Evolutionary conservation across 371 early-diverging fungal species (phyloP).

Genomic region (Mortierella sp.): DNA sequence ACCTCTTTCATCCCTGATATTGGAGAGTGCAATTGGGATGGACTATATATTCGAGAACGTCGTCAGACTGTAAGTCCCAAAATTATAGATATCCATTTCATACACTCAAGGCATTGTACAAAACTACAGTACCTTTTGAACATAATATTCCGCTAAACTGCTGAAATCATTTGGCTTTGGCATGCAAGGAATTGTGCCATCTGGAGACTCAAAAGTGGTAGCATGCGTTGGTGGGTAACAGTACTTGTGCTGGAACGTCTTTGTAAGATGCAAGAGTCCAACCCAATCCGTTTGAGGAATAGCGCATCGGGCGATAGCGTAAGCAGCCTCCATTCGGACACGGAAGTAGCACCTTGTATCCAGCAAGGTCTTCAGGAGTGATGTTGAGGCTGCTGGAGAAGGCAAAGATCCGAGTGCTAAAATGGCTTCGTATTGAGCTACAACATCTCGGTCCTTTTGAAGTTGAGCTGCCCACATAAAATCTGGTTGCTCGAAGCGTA

Average conservation of each 20-base stretch:
- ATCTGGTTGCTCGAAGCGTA: conserved; percentile 93
- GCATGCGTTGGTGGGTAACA: conserved; percentile 65
- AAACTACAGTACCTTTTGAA: conserved; percentile 74
- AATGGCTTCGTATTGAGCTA: conserved; percentile 95
- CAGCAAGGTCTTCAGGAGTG: conserved; percentile 81
- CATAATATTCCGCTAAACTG: conserved; percentile 87
- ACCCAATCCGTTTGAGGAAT: conserved; percentile 70
- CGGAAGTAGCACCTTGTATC: conserved; percentile 92
- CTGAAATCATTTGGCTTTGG: conserved; percentile 92
- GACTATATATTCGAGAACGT: conserved; percentile 53
- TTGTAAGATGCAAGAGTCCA: conserved; percentile 80
- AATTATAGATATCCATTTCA: neutral
- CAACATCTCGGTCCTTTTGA: conserved; percentile 94
- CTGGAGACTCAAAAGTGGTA: conserved; percentile 33
- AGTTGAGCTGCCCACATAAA: conserved; percentile 98
- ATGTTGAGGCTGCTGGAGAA: conserved; percentile 78
- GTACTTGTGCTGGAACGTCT: conserved; percentile 82
- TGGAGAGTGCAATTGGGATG: conserved; percentile 79
- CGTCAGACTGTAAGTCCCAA: too few species aligned
- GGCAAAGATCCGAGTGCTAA: conserved; percentile 74
- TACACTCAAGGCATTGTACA: neutral
- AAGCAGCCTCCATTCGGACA: conserved; percentile 93
- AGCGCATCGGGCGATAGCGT: conserved; percentile 85
- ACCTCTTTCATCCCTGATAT: conserved; percentile 75
- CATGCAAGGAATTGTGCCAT: conserved; percentile 66